These are phyloP conservation scores for Malassezia nana DNA, from an alignment of 1,284 basidiomycete species.

Conservation along the genomic window DNA sequence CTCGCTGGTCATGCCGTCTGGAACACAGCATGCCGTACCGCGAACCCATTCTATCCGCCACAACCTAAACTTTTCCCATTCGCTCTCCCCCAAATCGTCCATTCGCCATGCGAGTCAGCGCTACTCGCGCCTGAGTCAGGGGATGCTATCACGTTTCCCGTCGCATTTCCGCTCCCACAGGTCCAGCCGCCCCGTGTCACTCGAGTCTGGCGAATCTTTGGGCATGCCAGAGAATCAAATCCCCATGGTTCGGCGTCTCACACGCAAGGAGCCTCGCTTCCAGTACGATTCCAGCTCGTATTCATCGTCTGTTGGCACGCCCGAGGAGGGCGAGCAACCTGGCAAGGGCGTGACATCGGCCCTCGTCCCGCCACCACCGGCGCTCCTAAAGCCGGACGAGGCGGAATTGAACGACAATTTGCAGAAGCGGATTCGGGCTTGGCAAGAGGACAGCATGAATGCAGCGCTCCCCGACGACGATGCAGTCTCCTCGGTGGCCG, in stretches of 20 bases:
- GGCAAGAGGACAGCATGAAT: constrained; percentile 13
- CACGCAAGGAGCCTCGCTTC: constrained; percentile 10
- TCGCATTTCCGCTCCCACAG: constrained; percentile 13
- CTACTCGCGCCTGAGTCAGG: constrained; percentile 4
- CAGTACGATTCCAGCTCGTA: constrained; percentile 18
- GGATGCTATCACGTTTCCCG: constrained; percentile 10
- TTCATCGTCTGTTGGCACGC: constrained; percentile 2
- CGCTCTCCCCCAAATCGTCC: constrained; percentile 2
- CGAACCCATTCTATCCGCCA: constrained; percentile 1
- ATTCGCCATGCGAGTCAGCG: constrained; percentile 3
- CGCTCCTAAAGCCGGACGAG: neutral
- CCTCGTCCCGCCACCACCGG: constrained; percentile 4
- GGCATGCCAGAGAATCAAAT: constrained; percentile 12
- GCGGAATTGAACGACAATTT: neutral
- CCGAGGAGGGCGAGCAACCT: neutral
- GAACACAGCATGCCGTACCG: neutral
- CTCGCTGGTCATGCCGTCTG: neutral
- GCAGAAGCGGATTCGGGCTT: constrained; percentile 8
- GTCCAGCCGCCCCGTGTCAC: constrained; percentile 6
- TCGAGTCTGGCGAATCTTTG: constrained; percentile 10
- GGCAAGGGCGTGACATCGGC: neutral
- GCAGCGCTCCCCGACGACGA: constrained; percentile 1
- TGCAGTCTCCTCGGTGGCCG: neutral
- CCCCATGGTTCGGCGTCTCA: constrained; percentile 15
- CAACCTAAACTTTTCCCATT: neutral